Percentiles rank a stretch among this genome's conserved stretches.
Conservation (phyloP, 331 rosid species). For the Rhamnella rubrinervis region DNA sequence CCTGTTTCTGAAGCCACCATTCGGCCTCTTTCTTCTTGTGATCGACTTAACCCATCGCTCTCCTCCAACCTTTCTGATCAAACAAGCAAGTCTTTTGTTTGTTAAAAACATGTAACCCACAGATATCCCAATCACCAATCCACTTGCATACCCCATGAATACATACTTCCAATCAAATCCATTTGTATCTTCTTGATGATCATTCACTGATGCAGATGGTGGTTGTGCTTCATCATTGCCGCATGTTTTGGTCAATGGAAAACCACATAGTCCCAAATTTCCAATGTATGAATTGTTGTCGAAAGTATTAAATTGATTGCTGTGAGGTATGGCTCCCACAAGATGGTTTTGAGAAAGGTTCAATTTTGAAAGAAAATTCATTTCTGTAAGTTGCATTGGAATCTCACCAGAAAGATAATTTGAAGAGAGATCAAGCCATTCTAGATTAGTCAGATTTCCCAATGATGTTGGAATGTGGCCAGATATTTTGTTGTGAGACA, state of each 20-base stretch:
- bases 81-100: too few species aligned
- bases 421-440: slow-evolving; percentile 3
- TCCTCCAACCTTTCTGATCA: too few species aligned
- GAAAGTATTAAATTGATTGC: neutral
- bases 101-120: too few species aligned
- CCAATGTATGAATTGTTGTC: neutral
- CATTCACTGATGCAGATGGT: neutral
- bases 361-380: neutral
- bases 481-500: neutral
- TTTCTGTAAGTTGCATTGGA: neutral
- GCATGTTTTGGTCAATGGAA: slow-evolving; percentile 2
- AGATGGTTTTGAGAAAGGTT: neutral
- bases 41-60: too few species aligned
- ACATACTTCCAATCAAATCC: neutral
- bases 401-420: neutral
- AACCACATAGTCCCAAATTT: neutral
- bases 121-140: too few species aligned
- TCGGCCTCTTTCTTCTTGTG: too few species aligned
- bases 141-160: too few species aligned
- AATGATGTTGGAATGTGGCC: slow-evolving; percentile 3
- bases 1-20: too few species aligned
- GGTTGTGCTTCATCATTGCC: neutral
- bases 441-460: neutral
- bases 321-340: neutral
- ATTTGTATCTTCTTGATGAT: neutral